A percentile compares a stretch with the other conserved stretches of the same genome.
phyloP scores from a whole-genome alignment of 2,329 filamentous ascomycete genomes.

The Dactylellina cionopaga region DNA sequence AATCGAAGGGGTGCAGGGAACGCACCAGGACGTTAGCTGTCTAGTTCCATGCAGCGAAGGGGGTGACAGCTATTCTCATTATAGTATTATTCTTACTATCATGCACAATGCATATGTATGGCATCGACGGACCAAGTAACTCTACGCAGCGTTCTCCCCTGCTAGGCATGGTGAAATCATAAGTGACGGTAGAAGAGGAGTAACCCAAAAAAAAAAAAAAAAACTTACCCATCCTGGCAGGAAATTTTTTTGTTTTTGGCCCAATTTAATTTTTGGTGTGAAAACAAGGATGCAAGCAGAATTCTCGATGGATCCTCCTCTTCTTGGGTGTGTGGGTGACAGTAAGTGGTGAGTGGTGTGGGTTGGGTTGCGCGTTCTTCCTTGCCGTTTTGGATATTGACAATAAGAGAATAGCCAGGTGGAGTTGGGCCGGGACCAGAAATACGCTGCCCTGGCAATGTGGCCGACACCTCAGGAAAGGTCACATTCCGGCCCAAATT shows the following conservation, averaged over 20 bases:
- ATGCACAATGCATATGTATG: constrained; percentile 17
- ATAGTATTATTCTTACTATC: constrained; percentile 10
- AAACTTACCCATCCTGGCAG: constrained; percentile 35
- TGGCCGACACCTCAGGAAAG: constrained; percentile 23
- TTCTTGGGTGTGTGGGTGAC: neutral
- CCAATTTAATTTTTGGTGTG: too few species aligned
- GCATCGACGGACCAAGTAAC: constrained; percentile 28
- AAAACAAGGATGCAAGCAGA: constrained; percentile 50
- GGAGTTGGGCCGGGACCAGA: constrained; percentile 45
- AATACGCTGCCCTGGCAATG: constrained; percentile 34
- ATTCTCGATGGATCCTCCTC: constrained; percentile 21
- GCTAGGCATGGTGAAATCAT: constrained; percentile 20
- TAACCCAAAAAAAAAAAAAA: neutral
- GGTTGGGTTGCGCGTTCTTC: constrained; percentile 31
- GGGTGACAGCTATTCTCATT: constrained; percentile 22
- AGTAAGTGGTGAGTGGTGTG: neutral
- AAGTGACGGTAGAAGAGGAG: constrained; percentile 7
- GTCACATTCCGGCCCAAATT: neutral
- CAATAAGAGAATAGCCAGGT: too few species aligned
- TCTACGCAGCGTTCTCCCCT: constrained; percentile 19
- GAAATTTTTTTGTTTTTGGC: constrained; percentile 4
- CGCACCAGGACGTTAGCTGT: constrained; percentile 4
- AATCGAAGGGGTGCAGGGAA: neutral
- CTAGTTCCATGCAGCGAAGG: constrained; percentile 21
- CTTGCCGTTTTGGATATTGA: constrained; percentile 27